Conservation (phyloP, 73 alveolate genomes). For the Blepharisma stoltei region DNA sequence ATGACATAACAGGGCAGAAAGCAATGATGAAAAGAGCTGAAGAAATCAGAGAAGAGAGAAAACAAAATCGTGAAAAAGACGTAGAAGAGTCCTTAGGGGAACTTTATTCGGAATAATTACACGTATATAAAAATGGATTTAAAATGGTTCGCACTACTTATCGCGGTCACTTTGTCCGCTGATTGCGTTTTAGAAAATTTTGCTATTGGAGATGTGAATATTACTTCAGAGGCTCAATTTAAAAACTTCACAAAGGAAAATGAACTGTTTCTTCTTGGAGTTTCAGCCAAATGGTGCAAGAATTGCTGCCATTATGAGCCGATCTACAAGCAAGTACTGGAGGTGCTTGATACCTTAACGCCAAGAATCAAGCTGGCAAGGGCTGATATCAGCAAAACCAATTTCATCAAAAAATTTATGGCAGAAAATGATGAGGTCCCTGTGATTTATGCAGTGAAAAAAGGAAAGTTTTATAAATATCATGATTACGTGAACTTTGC, state of each 20-base stretch:
- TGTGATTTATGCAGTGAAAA: background rate
- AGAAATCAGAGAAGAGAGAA: slow-evolving; percentile 24
- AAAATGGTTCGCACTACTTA: too few relatives aligned
- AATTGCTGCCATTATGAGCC: background rate
- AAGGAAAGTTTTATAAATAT: background rate
- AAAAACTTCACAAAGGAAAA: background rate
- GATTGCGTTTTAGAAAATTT: background rate
- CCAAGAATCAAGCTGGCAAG: background rate
- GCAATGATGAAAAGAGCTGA: slow-evolving; percentile 32
- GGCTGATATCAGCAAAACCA: background rate
- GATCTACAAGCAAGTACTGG: background rate
- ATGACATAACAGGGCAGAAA: slow-evolving; percentile 4
- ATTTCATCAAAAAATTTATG: background rate
- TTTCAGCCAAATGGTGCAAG: background rate
- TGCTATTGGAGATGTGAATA: background rate
- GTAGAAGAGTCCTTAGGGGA: too few relatives aligned
- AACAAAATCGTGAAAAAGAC: background rate
- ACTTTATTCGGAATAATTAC: too few relatives aligned
- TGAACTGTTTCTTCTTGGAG: background rate
- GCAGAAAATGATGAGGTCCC: background rate
- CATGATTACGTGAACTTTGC: background rate
- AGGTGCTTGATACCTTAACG: background rate
- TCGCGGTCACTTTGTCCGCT: background rate
- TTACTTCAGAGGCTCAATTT: slow-evolving; percentile 1
- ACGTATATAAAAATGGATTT: too few relatives aligned